Evolutionary conservation across 371 early-diverging fungal species (phyloP).

Genomic region (Rhizomucor miehei): DNA sequence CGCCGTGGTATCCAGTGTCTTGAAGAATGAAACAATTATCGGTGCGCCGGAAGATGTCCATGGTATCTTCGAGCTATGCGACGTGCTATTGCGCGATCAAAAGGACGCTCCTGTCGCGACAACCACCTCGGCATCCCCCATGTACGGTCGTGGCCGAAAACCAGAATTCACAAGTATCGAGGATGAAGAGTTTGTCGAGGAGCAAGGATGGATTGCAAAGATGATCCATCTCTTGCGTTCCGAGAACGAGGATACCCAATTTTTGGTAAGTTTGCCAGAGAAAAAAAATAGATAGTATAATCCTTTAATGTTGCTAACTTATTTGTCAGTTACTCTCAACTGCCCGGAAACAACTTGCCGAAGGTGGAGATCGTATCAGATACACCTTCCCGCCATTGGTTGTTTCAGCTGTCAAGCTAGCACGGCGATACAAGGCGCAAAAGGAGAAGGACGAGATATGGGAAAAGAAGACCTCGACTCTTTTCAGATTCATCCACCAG

Average conservation of each 20-base stretch:
- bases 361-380: constrained; percentile 81
- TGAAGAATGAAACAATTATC: constrained; percentile 67
- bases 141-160: constrained; percentile 18
- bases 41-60: constrained; percentile 76
- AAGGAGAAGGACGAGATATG: constrained; percentile 57
- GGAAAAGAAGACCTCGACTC: constrained; percentile 60
- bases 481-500: constrained; percentile 78
- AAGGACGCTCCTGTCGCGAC: constrained; percentile 51
- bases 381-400: constrained; percentile 88
- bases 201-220: constrained; percentile 82
- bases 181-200: constrained; percentile 75
- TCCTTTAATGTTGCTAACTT: background rate
- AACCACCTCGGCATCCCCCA: constrained; percentile 16
- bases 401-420: constrained; percentile 69
- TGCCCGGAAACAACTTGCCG: constrained; percentile 75
- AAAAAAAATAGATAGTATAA: background rate
- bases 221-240: constrained; percentile 78
- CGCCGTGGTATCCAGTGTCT: constrained; percentile 65
- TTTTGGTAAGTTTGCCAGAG: constrained; percentile 46
- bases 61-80: constrained; percentile 78
- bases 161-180: constrained; percentile 42
- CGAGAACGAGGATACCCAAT: constrained; percentile 70
- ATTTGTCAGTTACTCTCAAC: constrained; percentile 62
- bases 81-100: constrained; percentile 78
- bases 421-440: constrained; percentile 51